phyloP scores from a whole-genome alignment of 2,329 filamentous ascomycete genomes.

The Ceratocystiopsis brevicomis region DNA sequence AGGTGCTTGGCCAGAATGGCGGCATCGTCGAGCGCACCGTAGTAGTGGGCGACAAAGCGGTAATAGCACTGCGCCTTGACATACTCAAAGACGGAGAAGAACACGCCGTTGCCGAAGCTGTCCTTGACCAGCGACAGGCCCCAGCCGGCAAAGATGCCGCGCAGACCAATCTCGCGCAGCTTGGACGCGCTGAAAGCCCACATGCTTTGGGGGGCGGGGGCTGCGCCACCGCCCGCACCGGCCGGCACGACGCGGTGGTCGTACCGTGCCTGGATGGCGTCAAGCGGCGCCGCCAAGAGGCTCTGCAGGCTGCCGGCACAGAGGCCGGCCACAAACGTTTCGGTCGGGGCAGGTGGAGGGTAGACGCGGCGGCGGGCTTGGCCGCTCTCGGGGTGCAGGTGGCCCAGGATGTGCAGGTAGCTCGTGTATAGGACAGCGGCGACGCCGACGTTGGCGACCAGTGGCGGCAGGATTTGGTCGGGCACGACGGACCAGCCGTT shows the following conservation, averaged over 20 bases:
- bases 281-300: slow-evolving; percentile 52
- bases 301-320: slow-evolving; percentile 52
- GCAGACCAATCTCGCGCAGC: slow-evolving; percentile 50
- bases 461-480: slow-evolving; percentile 56
- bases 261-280: slow-evolving; percentile 57
- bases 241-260: slow-evolving; percentile 31
- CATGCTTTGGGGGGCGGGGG: slow-evolving; percentile 36
- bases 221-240: slow-evolving; percentile 19
- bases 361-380: slow-evolving; percentile 42
- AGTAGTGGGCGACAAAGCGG: slow-evolving; percentile 50
- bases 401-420: slow-evolving; percentile 51
- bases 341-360: slow-evolving; percentile 42
- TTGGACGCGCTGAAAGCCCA: slow-evolving; percentile 52
- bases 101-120: slow-evolving; percentile 47
- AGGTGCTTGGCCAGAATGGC: slow-evolving; percentile 17
- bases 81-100: slow-evolving; percentile 60
- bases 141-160: slow-evolving; percentile 60
- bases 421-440: slow-evolving; percentile 58
- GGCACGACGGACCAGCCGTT: slow-evolving; percentile 58
- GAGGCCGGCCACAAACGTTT: slow-evolving; percentile 52
- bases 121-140: slow-evolving; percentile 50
- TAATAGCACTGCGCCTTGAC: slow-evolving; percentile 60
- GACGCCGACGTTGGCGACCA: slow-evolving; percentile 55
- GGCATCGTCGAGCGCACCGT: slow-evolving; percentile 37
- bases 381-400: slow-evolving; percentile 44